phyloP scores from a whole-genome alignment of 2,329 filamentous ascomycete species.

The Malbranchea zuffiana region DNA sequence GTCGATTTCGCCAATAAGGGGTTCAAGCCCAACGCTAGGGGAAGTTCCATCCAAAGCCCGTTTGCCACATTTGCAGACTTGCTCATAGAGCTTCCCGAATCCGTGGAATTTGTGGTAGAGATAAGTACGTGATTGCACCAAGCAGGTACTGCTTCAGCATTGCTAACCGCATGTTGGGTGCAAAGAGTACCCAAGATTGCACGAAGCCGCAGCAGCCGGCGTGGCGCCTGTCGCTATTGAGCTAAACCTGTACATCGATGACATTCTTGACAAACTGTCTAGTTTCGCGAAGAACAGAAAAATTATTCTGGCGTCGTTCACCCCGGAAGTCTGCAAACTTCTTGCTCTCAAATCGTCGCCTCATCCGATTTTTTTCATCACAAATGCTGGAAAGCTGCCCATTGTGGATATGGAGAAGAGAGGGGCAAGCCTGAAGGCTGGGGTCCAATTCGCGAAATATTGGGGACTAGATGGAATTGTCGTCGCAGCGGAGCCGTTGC shows the following conservation, averaged over 20 bases:
- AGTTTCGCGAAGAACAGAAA: slow-evolving; percentile 17
- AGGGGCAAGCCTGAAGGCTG: slow-evolving; percentile 28
- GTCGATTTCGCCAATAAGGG: slow-evolving; percentile 32
- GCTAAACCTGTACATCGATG: slow-evolving; percentile 33
- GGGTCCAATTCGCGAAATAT: slow-evolving; percentile 28
- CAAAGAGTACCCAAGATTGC: slow-evolving; percentile 33
- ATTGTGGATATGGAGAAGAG: slow-evolving; percentile 23
- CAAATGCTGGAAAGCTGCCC: slow-evolving; percentile 20
- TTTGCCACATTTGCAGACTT: slow-evolving; percentile 32
- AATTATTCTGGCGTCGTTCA: slow-evolving; percentile 26
- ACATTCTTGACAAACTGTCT: slow-evolving; percentile 24
- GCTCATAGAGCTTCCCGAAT: slow-evolving; percentile 25
- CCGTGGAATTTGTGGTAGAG: slow-evolving; percentile 34
- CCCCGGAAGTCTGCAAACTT: slow-evolving; percentile 22
- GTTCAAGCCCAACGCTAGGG: slow-evolving; percentile 32
- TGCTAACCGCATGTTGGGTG: background rate
- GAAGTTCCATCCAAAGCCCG: slow-evolving; percentile 29
- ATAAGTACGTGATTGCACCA: slow-evolving; percentile 24
- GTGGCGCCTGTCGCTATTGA: slow-evolving; percentile 29
- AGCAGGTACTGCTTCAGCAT: background rate
- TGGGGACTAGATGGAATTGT: slow-evolving; percentile 32
- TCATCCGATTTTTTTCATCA: slow-evolving; percentile 22
- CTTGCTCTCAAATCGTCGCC: slow-evolving; percentile 17
- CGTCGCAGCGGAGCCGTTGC: slow-evolving; percentile 27
- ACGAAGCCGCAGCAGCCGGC: slow-evolving; percentile 27